These are phyloP conservation scores for Kazachstania africana DNA, from an alignment of 805 yeast genomes.

Conservation along the genomic window DNA sequence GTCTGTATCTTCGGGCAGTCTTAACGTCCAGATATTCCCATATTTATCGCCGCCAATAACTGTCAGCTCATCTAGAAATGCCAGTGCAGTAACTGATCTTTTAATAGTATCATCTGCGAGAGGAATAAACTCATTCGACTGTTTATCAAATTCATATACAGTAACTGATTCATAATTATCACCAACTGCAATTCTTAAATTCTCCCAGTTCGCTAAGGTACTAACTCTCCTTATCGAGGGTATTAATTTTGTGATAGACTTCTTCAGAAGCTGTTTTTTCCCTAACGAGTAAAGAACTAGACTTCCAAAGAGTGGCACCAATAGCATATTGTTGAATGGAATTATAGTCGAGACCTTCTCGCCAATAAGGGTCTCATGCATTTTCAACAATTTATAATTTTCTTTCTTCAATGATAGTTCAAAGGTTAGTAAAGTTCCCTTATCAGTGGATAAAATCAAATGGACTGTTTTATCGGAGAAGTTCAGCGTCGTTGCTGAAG, in stretches of 20 bases:
- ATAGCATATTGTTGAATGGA: conserved; percentile 45
- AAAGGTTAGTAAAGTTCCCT: conserved; percentile 10
- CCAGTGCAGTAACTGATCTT: conserved; percentile 52
- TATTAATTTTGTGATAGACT: conserved; percentile 37
- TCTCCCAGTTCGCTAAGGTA: conserved; percentile 38
- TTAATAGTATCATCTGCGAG: conserved; percentile 60
- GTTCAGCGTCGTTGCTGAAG: conserved; percentile 12
- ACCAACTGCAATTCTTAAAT: conserved; percentile 52
- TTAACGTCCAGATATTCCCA: conserved; percentile 63
- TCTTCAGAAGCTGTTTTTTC: conserved; percentile 62
- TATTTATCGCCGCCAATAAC: conserved; percentile 78
- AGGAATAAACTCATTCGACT: conserved; percentile 40
- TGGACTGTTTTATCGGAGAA: conserved; percentile 22
- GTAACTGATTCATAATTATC: conserved; percentile 62
- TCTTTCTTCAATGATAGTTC: conserved; percentile 4
- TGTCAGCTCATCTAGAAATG: conserved; percentile 61
- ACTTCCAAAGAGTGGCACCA: conserved; percentile 44
- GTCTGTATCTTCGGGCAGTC: conserved; percentile 41
- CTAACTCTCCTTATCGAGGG: conserved; percentile 38
- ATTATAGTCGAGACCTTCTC: conserved; percentile 36
- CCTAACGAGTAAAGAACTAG: conserved; percentile 66
- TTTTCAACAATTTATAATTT: conserved; percentile 29
- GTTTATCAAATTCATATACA: conserved; percentile 39
- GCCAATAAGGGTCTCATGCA: conserved; percentile 52
- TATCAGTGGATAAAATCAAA: conserved; percentile 36